Evolutionary conservation across 306 rosid genomes (phyloP), one percentile per base, ranked within the genome.

Genomic region (Heteromeles arbutifolia): DNA sequence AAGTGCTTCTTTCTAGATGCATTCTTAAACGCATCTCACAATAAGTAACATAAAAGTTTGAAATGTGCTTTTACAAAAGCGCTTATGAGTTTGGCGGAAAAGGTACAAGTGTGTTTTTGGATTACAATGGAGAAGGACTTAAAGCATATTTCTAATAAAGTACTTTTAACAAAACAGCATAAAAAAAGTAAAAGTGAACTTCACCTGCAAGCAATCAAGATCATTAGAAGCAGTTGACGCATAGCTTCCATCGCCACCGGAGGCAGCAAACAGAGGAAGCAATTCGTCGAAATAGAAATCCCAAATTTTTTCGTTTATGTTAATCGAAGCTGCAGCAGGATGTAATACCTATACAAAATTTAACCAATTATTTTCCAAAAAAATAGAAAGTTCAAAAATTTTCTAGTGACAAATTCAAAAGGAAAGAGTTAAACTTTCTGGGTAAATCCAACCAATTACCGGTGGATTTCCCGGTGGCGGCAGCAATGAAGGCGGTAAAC

Each of bases 171-270:
- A 2, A 1, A 48, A 48, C 6, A 8, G 41, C 9, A 6, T 7
- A 7, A 37, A 26, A 31, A 11, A 18, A 22, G 54, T 25, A 54
- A 52, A 22, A 39, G 2, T 28, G 0, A 41, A 2, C 53, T 43
- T 57, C 68, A 90, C 99, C 97, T 96, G 98, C 78, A 96, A 89
- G 73, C 96, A 86, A 22, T 83, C 83, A 66, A 96, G 97, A 87
- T 96, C 99, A 72, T 82, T 83, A 26, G 93, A 92, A 43, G 98
- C 99, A 54, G 99, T 88, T 78, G 87, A 79, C 6, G 91, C 99
- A 78, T 96, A 92, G 74, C 89, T 90, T 52, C 97, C 99, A 77
- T 96, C 97, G 72, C 90, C 91, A 3, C 98, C 97, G 0, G 87
- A 58, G 44, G 67, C 64, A 71, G 81, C 89, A 62, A 92, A 83